phyloP scores from a whole-genome alignment of 257 asterid genomes.

The Solanum sejunctum region DNA sequence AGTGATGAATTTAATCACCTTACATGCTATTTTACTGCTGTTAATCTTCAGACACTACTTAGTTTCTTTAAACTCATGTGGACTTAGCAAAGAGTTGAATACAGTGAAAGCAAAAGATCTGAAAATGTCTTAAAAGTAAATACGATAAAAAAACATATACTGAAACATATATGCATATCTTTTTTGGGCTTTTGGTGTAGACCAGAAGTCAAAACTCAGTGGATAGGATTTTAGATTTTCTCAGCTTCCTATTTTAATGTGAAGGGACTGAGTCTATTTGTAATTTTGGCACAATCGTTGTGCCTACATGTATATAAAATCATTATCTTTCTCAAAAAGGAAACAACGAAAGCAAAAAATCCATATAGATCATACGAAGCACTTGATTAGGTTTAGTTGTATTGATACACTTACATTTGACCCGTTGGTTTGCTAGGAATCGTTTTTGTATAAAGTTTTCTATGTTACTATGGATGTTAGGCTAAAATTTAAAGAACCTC shows the following conservation, averaged over 20 bases:
- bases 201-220: neutral
- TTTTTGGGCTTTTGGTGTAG: neutral
- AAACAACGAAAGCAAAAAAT: neutral
- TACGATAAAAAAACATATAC: neutral
- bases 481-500: neutral
- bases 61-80: neutral
- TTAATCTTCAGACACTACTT: neutral
- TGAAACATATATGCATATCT: neutral
- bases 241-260: neutral
- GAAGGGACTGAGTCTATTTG: neutral
- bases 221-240: neutral
- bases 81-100: neutral
- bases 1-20: neutral
- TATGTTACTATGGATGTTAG: neutral
- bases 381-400: neutral
- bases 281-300: neutral
- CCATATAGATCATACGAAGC: neutral
- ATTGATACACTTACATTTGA: neutral
- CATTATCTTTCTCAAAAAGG: neutral
- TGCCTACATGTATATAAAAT: neutral
- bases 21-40: neutral
- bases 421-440: neutral
- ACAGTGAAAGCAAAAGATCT: neutral
- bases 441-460: neutral
- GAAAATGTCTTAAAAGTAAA: neutral